Base-by-base conservation (phyloP, 2,329 filamentous ascomycete genomes). In the Didymellaceae sp. region DNA sequence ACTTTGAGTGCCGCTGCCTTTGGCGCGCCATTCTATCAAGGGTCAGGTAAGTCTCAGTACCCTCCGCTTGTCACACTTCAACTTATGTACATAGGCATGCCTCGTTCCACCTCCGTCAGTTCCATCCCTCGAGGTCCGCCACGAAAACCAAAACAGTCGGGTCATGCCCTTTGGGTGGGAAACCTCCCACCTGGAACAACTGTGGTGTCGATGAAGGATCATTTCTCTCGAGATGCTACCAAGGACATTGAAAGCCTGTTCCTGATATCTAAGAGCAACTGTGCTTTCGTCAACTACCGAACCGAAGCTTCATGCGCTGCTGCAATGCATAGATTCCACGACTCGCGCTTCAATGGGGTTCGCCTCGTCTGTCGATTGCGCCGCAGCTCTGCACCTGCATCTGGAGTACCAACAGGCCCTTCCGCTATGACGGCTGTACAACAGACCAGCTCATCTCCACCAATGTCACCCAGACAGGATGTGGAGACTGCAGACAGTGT, bases 181-280 rank as follows among this genome's bases (percentile, higher is more conserved):
- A 97, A 97, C 68, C 79, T 97, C 0, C 92, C 93, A 4, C 89
- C 90, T 0, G 88, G 90, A 39, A 89, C 91, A 0, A 87, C 87
- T 31, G 80, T 97, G 10, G 86, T 91, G 74, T 88, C 84, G 51
- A 77, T 97, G n/a, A 96, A 97, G 43, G 86, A 94, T 52, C 90
- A 97, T 69, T 94, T 97, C 50, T 95, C 90, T 54, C 85, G 84
- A 56, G 88, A 92, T 58, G 87, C 90, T 0, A 82, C 81, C 0
- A 83, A 80, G 32, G 83, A 91, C 1, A 84, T 97, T 17, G 89
- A 96, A 69, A 96, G 91, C 37, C 78, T 97, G 0, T 97, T 97
- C 61, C 77, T 97, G 26, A 97, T 97, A 31, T 93, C 92, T 0
- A 97, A 97, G 72, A 97, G 92, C 71, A 97, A 97, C 68, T 97